These are phyloP conservation scores for Chenopodium quinoa DNA, from an alignment of 148 eudicot species.

Conservation along the genomic window DNA sequence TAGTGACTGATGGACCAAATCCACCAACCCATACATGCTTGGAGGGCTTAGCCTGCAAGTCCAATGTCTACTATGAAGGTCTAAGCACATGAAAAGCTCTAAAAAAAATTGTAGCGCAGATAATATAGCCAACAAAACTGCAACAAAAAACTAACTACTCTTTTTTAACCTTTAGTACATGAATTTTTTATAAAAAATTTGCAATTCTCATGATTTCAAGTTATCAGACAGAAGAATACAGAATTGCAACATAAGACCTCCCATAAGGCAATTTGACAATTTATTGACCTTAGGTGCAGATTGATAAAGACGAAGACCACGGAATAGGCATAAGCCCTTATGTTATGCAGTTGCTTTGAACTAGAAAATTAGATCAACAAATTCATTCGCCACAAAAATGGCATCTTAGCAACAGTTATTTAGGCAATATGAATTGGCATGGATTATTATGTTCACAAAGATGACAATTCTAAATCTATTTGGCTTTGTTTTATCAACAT, in stretches of 20 bases:
- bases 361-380: neutral
- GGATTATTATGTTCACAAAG: neutral
- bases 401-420: neutral
- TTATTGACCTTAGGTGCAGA: no score
- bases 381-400: neutral
- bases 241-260: no score
- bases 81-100: neutral
- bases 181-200: neutral
- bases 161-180: no score
- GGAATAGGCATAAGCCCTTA: neutral
- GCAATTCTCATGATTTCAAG: neutral
- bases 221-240: no score
- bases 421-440: neutral
- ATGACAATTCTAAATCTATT: neutral
- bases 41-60: constrained; percentile 82
- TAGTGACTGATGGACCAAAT: constrained; percentile 57
- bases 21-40: constrained; percentile 95
- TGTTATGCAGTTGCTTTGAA: neutral
- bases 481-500: neutral
- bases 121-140: no score
- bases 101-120: neutral
- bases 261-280: neutral
- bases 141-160: no score
- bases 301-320: no score
- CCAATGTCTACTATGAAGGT: constrained; percentile 4